A percentile compares a stretch with the other conserved stretches of the same genome.
These are phyloP conservation scores for Mortierella antarctica DNA, from an alignment of 192 early-diverging fungal genomes.

Conservation along the genomic window DNA sequence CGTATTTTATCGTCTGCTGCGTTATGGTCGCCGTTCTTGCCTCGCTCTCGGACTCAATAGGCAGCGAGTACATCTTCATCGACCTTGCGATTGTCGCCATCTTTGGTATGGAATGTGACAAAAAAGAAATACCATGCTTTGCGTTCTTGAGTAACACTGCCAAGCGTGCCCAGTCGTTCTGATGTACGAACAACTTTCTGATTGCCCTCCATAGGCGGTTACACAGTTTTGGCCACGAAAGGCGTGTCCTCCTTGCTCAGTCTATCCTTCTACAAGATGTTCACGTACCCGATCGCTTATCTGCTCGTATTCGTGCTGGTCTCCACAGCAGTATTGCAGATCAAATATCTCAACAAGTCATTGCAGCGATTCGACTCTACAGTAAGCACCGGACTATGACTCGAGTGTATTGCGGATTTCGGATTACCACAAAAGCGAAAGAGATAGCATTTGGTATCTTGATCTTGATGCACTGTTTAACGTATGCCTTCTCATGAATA, in stretches of 20 bases:
- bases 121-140: neutral
- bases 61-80: conserved; percentile 66
- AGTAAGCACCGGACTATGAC: conserved; percentile 24
- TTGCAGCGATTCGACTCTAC: conserved; percentile 74
- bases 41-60: conserved; percentile 59
- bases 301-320: conserved; percentile 67
- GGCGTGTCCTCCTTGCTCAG: conserved; percentile 74
- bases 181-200: conserved; percentile 1
- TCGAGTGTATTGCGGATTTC: neutral
- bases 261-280: conserved; percentile 69
- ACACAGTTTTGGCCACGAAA: conserved; percentile 78
- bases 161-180: conserved; percentile 4
- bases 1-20: conserved; percentile 64
- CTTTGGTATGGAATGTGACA: conserved; percentile 60
- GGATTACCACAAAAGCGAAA: neutral
- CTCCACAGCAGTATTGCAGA: conserved; percentile 71
- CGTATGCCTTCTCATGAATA: neutral
- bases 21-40: conserved; percentile 47
- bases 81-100: conserved; percentile 76
- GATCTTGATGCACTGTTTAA: too few relatives aligned
- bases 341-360: conserved; percentile 74
- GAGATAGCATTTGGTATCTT: too few relatives aligned
- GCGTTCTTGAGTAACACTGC: neutral
- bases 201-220: conserved; percentile 62
- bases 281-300: conserved; percentile 74